phyloP scores from a whole-genome alignment of 2,329 filamentous ascomycete species.

The Fusarium solani-melongenae region DNA sequence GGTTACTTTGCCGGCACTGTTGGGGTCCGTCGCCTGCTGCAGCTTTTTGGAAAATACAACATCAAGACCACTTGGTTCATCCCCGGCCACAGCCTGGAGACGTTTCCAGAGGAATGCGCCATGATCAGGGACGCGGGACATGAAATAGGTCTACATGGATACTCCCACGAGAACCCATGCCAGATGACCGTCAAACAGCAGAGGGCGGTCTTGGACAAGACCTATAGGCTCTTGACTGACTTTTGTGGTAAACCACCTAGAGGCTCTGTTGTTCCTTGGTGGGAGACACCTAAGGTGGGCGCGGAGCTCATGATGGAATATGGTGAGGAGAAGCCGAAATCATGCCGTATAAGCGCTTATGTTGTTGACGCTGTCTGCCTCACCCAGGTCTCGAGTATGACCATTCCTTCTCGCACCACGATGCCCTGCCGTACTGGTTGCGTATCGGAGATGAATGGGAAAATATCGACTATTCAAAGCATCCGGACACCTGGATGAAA shows the following conservation, averaged over 20 bases:
- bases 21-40: not conserved
- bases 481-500: constrained; percentile 49
- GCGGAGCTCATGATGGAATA: not conserved
- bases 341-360: too few species aligned
- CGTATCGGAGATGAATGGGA: constrained; percentile 73
- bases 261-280: not conserved
- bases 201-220: constrained; percentile 78
- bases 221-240: constrained; percentile 51
- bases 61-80: constrained; percentile 71
- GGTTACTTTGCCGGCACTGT: not conserved
- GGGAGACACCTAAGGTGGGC: not conserved
- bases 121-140: constrained; percentile 57
- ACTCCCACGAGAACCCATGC: constrained; percentile 78
- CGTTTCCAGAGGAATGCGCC: constrained; percentile 57
- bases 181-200: constrained; percentile 82
- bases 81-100: constrained; percentile 59
- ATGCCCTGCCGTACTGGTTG: constrained; percentile 72
- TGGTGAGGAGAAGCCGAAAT: too few species aligned
- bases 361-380: too few species aligned
- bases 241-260: not conserved
- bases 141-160: constrained; percentile 72
- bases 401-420: constrained; percentile 54
- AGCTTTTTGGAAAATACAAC: constrained; percentile 74
- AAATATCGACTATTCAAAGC: constrained; percentile 69
- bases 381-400: not conserved